Evolutionary conservation across 352 stramenopile genomes (phyloP).

Genomic region (Phytophthora niederhauseri): DNA sequence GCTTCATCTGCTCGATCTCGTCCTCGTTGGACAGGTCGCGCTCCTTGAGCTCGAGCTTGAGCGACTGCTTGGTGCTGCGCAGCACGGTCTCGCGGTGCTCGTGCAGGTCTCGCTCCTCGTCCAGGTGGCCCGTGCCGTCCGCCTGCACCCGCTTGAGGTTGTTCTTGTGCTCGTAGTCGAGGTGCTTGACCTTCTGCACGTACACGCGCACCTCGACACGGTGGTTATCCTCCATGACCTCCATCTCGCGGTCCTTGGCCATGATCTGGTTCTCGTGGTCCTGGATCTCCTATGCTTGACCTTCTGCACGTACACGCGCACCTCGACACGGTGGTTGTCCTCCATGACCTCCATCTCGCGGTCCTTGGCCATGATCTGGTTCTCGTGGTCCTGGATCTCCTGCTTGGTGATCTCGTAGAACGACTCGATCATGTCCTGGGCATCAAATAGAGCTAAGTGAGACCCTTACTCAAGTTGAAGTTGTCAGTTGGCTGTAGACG

Average conservation of each 20-base stretch:
- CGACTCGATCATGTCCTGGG: slow-evolving; percentile 94
- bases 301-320: slow-evolving; percentile 95
- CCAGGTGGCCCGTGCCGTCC: slow-evolving; percentile 67
- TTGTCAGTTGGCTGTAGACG: slow-evolving; percentile 2
- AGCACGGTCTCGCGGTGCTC: slow-evolving; percentile 65
- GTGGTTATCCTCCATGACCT: slow-evolving; percentile 97
- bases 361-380: slow-evolving; percentile 93
- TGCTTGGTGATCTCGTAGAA: slow-evolving; percentile 96
- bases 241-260: slow-evolving; percentile 94
- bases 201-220: slow-evolving; percentile 93
- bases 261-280: slow-evolving; percentile 93
- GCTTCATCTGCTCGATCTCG: slow-evolving; percentile 90
- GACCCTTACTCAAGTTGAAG: slow-evolving; percentile 16
- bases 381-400: slow-evolving; percentile 92
- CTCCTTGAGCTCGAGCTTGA: slow-evolving; percentile 87
- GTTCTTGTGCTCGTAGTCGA: slow-evolving; percentile 96
- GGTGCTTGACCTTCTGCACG: slow-evolving; percentile 96
- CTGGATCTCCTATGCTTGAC: slow-evolving; percentile 94
- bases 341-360: slow-evolving; percentile 97
- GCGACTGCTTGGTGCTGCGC: slow-evolving; percentile 73
- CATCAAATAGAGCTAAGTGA: not conserved
- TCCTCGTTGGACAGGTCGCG: slow-evolving; percentile 87
- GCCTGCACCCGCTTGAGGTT: slow-evolving; percentile 88
- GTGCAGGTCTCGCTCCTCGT: slow-evolving; percentile 81
- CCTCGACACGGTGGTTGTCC: slow-evolving; percentile 94